These are phyloP conservation scores for Penicillium sp. DNA, from an alignment of 2,329 filamentous ascomycete genomes.

Conservation along the genomic window DNA sequence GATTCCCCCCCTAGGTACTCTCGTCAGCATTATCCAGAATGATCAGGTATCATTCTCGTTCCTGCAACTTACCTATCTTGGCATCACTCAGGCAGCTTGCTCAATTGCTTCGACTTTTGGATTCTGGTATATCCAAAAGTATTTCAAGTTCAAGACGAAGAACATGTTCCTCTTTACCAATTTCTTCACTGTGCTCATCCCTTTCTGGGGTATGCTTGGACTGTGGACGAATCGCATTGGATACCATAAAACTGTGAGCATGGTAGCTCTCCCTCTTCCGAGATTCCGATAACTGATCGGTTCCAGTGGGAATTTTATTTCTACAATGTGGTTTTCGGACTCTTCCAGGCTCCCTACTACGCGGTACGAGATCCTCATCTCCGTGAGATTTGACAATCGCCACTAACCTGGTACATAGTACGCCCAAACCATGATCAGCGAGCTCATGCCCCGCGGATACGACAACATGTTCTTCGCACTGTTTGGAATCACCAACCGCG, in stretches of 20 bases:
- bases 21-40: slow-evolving; percentile 47
- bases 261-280: neutral
- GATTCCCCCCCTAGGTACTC: slow-evolving; percentile 26
- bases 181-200: slow-evolving; percentile 45
- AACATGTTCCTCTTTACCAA: slow-evolving; percentile 48
- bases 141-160: slow-evolving; percentile 46
- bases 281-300: neutral
- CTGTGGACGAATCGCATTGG: slow-evolving; percentile 44
- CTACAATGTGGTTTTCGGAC: slow-evolving; percentile 46
- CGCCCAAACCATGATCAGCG: slow-evolving; percentile 49
- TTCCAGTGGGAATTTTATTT: slow-evolving; percentile 46
- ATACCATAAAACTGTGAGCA: slow-evolving; percentile 40
- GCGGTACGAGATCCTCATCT: slow-evolving; percentile 28
- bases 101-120: slow-evolving; percentile 45
- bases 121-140: slow-evolving; percentile 47
- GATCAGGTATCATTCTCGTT: slow-evolving; percentile 46
- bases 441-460: slow-evolving; percentile 46
- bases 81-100: slow-evolving; percentile 42
- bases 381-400: neutral
- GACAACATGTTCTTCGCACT: slow-evolving; percentile 51
- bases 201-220: slow-evolving; percentile 47
- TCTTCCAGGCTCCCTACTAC: slow-evolving; percentile 49
- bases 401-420: slow-evolving; percentile 29
- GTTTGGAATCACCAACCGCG: slow-evolving; percentile 48
- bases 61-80: slow-evolving; percentile 46